Evolutionary conservation across 2,329 filamentous ascomycete species (phyloP).

Genomic region (Microdochium nivale): DNA sequence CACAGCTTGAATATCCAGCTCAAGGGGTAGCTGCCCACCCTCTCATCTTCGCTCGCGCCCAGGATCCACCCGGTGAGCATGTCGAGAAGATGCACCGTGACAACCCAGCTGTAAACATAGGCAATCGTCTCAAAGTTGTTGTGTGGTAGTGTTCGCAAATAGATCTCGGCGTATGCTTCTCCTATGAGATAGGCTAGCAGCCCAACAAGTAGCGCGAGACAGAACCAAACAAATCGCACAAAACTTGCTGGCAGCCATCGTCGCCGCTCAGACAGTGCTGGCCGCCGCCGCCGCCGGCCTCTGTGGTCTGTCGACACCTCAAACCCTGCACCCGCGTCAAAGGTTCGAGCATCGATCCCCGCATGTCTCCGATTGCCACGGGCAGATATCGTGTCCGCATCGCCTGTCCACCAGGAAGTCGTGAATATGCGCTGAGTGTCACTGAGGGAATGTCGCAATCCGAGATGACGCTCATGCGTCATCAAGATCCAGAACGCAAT

Average conservation of each 20-base stretch:
- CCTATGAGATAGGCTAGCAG: slow-evolving; percentile 59
- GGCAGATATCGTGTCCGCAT: slow-evolving; percentile 34
- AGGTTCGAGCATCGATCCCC: slow-evolving; percentile 23
- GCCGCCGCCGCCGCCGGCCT: slow-evolving; percentile 8
- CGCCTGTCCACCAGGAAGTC: slow-evolving; percentile 56
- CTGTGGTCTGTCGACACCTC: slow-evolving; percentile 13
- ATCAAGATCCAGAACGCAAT: slow-evolving; percentile 57
- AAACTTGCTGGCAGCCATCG: slow-evolving; percentile 58
- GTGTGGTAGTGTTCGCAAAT: slow-evolving; percentile 57
- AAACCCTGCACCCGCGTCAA: slow-evolving; percentile 25
- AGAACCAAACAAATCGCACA: slow-evolving; percentile 63
- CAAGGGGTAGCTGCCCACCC: slow-evolving; percentile 61
- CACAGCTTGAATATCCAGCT: slow-evolving; percentile 65
- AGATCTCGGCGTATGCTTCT: slow-evolving; percentile 62
- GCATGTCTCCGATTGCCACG: slow-evolving; percentile 30
- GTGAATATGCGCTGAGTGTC: slow-evolving; percentile 62
- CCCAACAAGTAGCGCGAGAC: slow-evolving; percentile 51
- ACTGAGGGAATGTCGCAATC: slow-evolving; percentile 50
- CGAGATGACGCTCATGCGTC: slow-evolving; percentile 54
- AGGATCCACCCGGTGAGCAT: slow-evolving; percentile 58
- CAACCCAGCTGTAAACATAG: slow-evolving; percentile 64
- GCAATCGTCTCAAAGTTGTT: slow-evolving; percentile 58
- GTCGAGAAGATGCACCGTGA: slow-evolving; percentile 57
- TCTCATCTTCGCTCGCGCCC: slow-evolving; percentile 55
- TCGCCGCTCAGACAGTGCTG: slow-evolving; percentile 34